These are phyloP conservation scores for Scedosporium boydii DNA, from an alignment of 2,329 filamentous ascomycete genomes.

Conservation along the genomic window DNA sequence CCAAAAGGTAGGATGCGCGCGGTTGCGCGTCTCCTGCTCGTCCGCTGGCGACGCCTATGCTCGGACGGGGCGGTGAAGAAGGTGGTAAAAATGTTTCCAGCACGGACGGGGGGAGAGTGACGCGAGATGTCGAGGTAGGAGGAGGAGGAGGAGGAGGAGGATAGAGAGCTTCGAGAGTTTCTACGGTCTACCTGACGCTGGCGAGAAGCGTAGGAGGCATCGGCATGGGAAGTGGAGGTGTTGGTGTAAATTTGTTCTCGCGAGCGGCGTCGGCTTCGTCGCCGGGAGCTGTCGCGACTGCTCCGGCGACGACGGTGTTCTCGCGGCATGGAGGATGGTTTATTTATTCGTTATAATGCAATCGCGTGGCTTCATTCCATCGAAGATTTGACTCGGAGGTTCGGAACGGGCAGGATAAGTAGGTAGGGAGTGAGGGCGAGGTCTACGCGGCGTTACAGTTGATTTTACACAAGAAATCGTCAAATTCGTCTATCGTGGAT, in stretches of 20 bases:
- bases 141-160: constrained; percentile 44
- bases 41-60: constrained; percentile 17
- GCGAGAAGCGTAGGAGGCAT: background rate
- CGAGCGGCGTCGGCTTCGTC: constrained; percentile 5
- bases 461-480: background rate
- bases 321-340: constrained; percentile 5
- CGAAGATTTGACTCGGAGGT: background rate
- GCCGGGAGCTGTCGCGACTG: constrained; percentile 7
- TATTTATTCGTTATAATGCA: background rate
- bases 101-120: constrained; percentile 33
- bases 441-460: background rate
- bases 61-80: constrained; percentile 57
- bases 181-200: background rate
- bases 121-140: constrained; percentile 59
- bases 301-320: constrained; percentile 7
- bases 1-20: constrained; percentile 47
- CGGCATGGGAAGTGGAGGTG: constrained; percentile 3
- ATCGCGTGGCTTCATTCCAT: background rate
- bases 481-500: background rate
- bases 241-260: constrained; percentile 5
- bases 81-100: constrained; percentile 46
- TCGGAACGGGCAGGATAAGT: background rate
- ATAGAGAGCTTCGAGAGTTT: constrained; percentile 21
- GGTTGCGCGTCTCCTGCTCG: constrained; percentile 23
- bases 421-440: background rate